Evolutionary conservation across 768 basidiomycete genomes (phyloP).

Genomic region (Tulasnella sp.): DNA sequence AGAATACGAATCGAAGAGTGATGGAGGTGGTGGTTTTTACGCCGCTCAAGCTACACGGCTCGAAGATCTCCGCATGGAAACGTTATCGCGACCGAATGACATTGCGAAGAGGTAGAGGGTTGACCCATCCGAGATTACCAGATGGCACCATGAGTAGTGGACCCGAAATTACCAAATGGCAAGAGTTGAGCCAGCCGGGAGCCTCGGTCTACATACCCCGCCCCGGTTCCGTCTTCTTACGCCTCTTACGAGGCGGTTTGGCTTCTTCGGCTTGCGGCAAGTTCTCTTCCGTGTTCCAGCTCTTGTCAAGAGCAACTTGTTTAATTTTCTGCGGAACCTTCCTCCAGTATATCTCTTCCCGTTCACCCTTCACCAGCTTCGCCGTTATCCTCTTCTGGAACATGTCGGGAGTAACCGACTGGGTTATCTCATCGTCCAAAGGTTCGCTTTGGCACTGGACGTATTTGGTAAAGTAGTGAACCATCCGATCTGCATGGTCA

Average conservation of each 20-base stretch:
- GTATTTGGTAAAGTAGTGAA: slow-evolving; percentile 43
- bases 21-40: background rate
- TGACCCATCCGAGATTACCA: background rate
- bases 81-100: background rate
- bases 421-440: slow-evolving; percentile 50
- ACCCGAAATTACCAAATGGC: background rate
- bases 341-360: slow-evolving; percentile 73
- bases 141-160: background rate
- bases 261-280: background rate
- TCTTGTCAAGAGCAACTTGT: slow-evolving; percentile 47
- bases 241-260: slow-evolving; percentile 11
- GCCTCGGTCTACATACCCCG: background rate
- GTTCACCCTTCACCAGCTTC: slow-evolving; percentile 58
- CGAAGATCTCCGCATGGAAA: background rate
- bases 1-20: background rate
- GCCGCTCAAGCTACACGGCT: background rate
- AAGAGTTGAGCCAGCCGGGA: too few species aligned
- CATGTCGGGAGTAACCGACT: slow-evolving; percentile 21
- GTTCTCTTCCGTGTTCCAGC: background rate
- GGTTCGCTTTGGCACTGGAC: slow-evolving; percentile 46
- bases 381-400: slow-evolving; percentile 39
- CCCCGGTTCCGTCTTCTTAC: background rate
- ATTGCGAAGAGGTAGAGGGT: background rate
- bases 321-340: slow-evolving; percentile 72
- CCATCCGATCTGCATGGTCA: slow-evolving; percentile 44